Evolutionary conservation across 805 yeast genomes (phyloP), one percentile per base, ranked within the genome.

Genomic region (Wickerhamiella parazyma): DNA sequence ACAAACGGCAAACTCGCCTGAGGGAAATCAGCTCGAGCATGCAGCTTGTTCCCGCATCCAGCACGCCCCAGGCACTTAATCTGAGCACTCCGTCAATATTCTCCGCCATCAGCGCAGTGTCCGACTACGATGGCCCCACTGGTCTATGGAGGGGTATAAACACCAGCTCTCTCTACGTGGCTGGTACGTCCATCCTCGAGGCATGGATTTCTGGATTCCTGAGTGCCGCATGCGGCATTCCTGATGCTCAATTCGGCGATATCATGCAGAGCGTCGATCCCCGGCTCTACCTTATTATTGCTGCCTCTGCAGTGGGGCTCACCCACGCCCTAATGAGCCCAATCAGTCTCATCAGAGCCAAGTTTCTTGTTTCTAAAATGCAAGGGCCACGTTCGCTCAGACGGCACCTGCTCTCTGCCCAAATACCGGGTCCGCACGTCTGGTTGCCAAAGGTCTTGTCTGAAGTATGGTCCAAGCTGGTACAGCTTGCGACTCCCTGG

Each of bases 151-250:
- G 76, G 69, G 62, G 94, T 70, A 55, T 94, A 80, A 20, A 78
- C 76, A 16, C 94, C 2, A 71, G 94, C 0, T 89, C 86, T 54
- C 68, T 91, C 16, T 71, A 80, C 56, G 79, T 73, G 43, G 80
- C 94, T 0, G 65, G 85, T 16, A 73, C 79, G 2, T 74, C 76
- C 39, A 80, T 94, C 0, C 64, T 86, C 37, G 89, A 83, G 55
- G 84, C 95, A 1, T 87, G 97, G 96, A 68, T 86, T 38, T 80
- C 93, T 0, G 95, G 95, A 3, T 74, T 87, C 49, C 57, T 86
- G 6, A 78, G 95, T 4, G 91, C 95, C 2, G 64, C 83, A 37
- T 60, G 82, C 42, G 79, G 81, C 16, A 74, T 85, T 24, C 94
- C 95, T 0, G 96, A 87, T 57, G 95, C 95, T 2, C 75, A 77